These are phyloP conservation scores for Cylindrodendrum hubeiense DNA, from an alignment of 2,329 filamentous ascomycete genomes.

Conservation along the genomic window DNA sequence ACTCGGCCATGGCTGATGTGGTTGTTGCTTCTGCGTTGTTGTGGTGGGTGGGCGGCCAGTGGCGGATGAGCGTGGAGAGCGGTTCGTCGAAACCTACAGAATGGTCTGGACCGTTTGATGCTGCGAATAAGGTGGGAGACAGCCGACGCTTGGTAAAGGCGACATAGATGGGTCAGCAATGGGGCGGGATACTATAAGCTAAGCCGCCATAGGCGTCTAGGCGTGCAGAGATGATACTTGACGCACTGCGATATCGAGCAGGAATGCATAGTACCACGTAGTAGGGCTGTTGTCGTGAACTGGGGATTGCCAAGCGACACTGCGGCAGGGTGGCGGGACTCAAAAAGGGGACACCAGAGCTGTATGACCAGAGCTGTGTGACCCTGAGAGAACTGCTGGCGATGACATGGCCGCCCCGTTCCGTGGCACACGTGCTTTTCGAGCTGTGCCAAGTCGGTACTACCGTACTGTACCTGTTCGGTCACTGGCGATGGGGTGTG, in stretches of 20 bases:
- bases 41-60: slow-evolving; percentile 18
- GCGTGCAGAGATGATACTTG: neutral
- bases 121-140: neutral
- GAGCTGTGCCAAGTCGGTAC: slow-evolving; percentile 2
- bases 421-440: slow-evolving; percentile 1
- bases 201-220: slow-evolving; percentile 11
- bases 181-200: neutral
- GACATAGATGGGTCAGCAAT: slow-evolving; percentile 2
- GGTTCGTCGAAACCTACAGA: slow-evolving; percentile 24
- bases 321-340: neutral
- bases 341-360: neutral
- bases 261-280: neutral
- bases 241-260: neutral
- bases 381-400: slow-evolving; percentile 1
- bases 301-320: slow-evolving; percentile 13
- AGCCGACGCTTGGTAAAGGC: neutral
- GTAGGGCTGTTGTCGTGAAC: slow-evolving; percentile 12
- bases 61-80: slow-evolving; percentile 10
- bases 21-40: slow-evolving; percentile 11
- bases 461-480: slow-evolving; percentile 4
- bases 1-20: neutral
- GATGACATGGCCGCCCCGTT: slow-evolving; percentile 16
- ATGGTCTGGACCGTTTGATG: slow-evolving; percentile 11
- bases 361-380: slow-evolving; percentile 7
- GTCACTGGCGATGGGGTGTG: slow-evolving; percentile 9